A percentile compares a stretch with the other conserved stretches of the same genome.
phyloP scores from a whole-genome alignment of 2,329 filamentous ascomycete species.

The Lomentospora prolificans region DNA sequence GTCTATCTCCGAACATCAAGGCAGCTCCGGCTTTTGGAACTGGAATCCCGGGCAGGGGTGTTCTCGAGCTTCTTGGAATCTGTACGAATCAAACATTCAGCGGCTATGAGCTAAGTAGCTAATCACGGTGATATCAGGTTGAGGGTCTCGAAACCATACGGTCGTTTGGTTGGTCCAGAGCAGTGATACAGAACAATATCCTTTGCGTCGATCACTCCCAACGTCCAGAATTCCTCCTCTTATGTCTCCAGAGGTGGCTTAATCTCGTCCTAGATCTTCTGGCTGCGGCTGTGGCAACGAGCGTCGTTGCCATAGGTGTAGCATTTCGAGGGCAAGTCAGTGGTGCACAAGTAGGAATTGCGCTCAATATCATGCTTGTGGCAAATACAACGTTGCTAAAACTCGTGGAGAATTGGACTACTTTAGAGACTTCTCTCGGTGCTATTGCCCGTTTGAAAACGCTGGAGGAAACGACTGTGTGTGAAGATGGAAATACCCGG shows the following conservation, averaged over 20 bases:
- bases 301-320: conserved; percentile 24
- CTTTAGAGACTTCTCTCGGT: conserved; percentile 25
- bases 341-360: conserved; percentile 16
- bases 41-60: conserved; percentile 41
- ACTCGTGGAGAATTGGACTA: conserved; percentile 25
- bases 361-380: conserved; percentile 21
- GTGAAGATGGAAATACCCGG: conserved; percentile 16
- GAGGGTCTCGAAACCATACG: conserved; percentile 19
- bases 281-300: conserved; percentile 23
- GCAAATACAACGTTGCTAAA: conserved; percentile 22
- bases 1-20: conserved; percentile 39
- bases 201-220: conserved; percentile 25
- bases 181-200: conserved; percentile 31
- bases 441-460: conserved; percentile 24
- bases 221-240: conserved; percentile 26
- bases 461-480: conserved; percentile 18
- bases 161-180: conserved; percentile 17
- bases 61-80: conserved; percentile 31
- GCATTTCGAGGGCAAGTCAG: conserved; percentile 9
- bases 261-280: conserved; percentile 35
- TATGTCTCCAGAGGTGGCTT: conserved; percentile 37
- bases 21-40: conserved; percentile 44
- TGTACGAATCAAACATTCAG: conserved; percentile 4
- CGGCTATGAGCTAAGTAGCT: background rate
- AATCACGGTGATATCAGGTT: background rate